Base-by-base conservation (phyloP, 164 flowering plant species). In the Berberis vulgaris region DNA sequence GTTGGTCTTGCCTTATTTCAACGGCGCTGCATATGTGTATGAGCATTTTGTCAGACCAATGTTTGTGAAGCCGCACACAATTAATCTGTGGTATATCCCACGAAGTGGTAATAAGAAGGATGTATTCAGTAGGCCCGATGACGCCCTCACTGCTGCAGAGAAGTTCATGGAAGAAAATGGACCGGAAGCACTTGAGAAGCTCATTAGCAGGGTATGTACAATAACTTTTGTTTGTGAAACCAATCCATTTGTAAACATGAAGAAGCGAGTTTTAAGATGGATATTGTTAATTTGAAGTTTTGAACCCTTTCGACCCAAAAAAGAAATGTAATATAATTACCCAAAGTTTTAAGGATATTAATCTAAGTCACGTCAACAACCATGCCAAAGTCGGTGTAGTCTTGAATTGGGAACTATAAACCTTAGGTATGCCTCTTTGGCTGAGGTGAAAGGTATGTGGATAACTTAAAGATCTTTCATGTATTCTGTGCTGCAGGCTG, bases 1-100 rank as follows among this genome's bases (percentile, higher is more conserved):
- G 98, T 72, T 92, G 76, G 96, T 92, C 39, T 73, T 92, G 42
- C 98, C 98, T 4, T 73, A 84, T 54, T 92, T 92, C 81, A 85
- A 77, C 66, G 98, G 96, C 1, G 97, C 97, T 58, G 86, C 96
- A 2, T 80, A 89, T 71, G 89, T 92, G 0, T 89, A 89, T 55
- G 70, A 81, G 70, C 78, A 72, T 67, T 89, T 73, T 66, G 75
- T 92, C 8, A 78, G 95, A 59, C 96, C 96, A 10, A 75, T 79
- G 72, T 86, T 80, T 67, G 70, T 78, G 76, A 82, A 81, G 71
- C 85, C 86, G 6, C 80, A 78, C 66, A 69, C 75, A 50, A 54
- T 79, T 44, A 72, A 69, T 54, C 73, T 89, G 9, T 84, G 91
- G 92, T 83, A 85, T 40, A 57, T 86, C 10, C 89, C 94, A 2